These are phyloP conservation scores for apple (Malus domestica) DNA, from an alignment of 306 rosid species.

Conservation along the genomic window DNA sequence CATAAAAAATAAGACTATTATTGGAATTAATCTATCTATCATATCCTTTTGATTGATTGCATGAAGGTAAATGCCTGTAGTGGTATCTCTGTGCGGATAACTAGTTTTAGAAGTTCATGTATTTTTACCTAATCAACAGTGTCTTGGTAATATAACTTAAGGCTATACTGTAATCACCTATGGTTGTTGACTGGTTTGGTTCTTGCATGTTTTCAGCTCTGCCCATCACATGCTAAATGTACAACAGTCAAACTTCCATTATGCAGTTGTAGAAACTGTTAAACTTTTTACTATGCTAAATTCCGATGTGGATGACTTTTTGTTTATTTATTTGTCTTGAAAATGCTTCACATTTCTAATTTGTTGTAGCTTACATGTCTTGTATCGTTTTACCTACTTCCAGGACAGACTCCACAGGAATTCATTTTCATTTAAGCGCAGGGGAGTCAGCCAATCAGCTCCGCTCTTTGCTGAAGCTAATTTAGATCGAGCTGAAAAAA, in stretches of 20 bases:
- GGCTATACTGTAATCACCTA: not conserved
- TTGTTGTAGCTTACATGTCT: not conserved
- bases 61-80: not conserved
- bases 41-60: not conserved
- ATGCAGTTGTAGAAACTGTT: not conserved
- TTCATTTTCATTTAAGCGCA: slow-evolving; percentile 46
- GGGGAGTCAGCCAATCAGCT: slow-evolving; percentile 76
- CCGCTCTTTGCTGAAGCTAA: slow-evolving; percentile 70
- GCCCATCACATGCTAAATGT: not conserved
- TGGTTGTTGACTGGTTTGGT: not conserved
- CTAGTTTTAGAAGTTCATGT: not conserved
- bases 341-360: not conserved
- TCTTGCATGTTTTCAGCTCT: not conserved
- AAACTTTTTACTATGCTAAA: slow-evolving; percentile 2
- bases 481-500: slow-evolving; percentile 55
- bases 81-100: not conserved
- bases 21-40: not conserved
- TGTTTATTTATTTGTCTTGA: not conserved
- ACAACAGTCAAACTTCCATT: not conserved
- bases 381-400: slow-evolving; percentile 18
- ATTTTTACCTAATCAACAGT: not conserved
- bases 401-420: slow-evolving; percentile 58
- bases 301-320: slow-evolving; percentile 9
- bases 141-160: not conserved
- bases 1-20: not conserved